These are phyloP conservation scores for Saccharomyces hybrid DNA, from an alignment of 1,139 yeast genomes.

Conservation along the genomic window DNA sequence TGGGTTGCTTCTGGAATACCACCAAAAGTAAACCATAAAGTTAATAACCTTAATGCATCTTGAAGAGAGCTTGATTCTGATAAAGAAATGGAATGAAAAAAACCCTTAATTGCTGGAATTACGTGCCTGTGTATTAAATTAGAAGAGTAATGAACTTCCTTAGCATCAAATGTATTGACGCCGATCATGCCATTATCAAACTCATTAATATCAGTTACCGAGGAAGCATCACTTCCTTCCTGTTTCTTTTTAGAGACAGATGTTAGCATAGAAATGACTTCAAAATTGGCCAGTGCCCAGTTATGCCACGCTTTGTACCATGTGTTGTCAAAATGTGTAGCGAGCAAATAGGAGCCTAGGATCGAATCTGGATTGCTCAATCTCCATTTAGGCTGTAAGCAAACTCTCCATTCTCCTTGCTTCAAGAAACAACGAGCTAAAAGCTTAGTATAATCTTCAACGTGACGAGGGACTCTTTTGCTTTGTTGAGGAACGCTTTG, in stretches of 20 bases:
- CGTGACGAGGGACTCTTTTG: conserved; percentile 77
- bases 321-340: conserved; percentile 83
- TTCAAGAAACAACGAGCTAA: conserved; percentile 91
- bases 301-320: conserved; percentile 99
- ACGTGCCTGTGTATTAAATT: conserved; percentile 77
- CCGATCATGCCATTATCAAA: conserved; percentile 18
- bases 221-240: conserved; percentile 13
- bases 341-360: conserved; percentile 82
- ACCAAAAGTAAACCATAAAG: conserved; percentile 94
- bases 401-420: conserved; percentile 97
- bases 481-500: conserved; percentile 36
- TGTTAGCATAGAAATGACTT: conserved; percentile 68
- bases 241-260: conserved; percentile 32
- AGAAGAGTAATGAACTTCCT: conserved; percentile 36
- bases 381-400: conserved; percentile 71
- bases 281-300: conserved; percentile 97
- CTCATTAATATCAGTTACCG: conserved; percentile 2
- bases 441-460: conserved; percentile 75
- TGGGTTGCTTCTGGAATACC: conserved; percentile 85
- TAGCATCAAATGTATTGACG: conserved; percentile 18
- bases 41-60: conserved; percentile 81
- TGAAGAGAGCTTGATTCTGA: conserved; percentile 84
- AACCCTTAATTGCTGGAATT: conserved; percentile 89
- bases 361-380: conserved; percentile 60
- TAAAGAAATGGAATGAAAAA: conserved; percentile 87